Evolutionary conservation across 129 eudicot genomes (phyloP).

Genomic region (carrot (Daucus carota)): DH1_v3.0 NC_030381.2:41470501-41471000

Average conservation of each 20-base stretch:
- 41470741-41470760: neutral
- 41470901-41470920: neutral
- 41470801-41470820: conserved; percentile 12
- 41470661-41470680: conserved; percentile 1
- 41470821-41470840: neutral
- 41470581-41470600: neutral
- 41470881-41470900: neutral
- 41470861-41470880: neutral
- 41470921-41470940: conserved; percentile 19
- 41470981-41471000: conserved; percentile 47
- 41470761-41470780: neutral
- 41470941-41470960: conserved; percentile 18
- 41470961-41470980: conserved; percentile 62
- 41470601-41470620: neutral
- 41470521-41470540: conserved; percentile 19
- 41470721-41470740: neutral
- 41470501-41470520: conserved; percentile 13
- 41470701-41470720: conserved; percentile 6
- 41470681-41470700: conserved; percentile 4
- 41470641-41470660: conserved; percentile 8
- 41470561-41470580: neutral
- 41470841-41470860: neutral
- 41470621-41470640: conserved; percentile 13
- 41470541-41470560: neutral
- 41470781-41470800: neutral